Conservation (phyloP, 148 eudicot species). For the Talinum fruticosum region DNA sequence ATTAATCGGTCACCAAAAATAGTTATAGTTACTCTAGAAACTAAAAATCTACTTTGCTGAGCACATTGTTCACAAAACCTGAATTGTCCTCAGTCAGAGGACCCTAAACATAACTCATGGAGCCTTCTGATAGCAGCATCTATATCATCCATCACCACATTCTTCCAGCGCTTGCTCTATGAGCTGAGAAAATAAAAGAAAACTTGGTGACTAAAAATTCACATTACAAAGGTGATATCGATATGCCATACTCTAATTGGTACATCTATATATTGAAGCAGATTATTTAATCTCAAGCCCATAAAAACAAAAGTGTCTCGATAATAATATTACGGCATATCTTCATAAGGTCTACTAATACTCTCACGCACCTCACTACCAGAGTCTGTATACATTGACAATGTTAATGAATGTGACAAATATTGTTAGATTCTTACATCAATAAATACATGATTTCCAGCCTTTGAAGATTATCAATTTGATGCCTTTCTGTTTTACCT, state of each 20-base stretch:
- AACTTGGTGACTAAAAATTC: neutral
- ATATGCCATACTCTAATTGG: neutral
- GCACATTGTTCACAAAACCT: constrained; percentile 29
- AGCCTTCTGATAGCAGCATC: constrained; percentile 69
- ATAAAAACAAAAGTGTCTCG: too few species aligned
- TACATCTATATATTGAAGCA: too few species aligned
- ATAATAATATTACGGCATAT: too few species aligned
- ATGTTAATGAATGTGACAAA: too few species aligned
- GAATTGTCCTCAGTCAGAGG: constrained; percentile 33
- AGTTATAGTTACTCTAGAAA: neutral
- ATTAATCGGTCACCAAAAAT: neutral
- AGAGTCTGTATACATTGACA: too few species aligned
- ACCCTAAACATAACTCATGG: constrained; percentile 50
- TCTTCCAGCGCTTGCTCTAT: constrained; percentile 62
- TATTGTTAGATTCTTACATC: too few species aligned
- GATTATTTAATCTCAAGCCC: too few species aligned
- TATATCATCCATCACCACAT: constrained; percentile 63
- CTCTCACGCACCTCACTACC: too few species aligned
- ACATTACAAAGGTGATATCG: neutral
- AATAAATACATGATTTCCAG: too few species aligned
- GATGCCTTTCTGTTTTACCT: too few species aligned
- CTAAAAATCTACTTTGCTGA: constrained; percentile 39
- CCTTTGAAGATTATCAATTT: too few species aligned
- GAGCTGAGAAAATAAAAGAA: constrained; percentile 35
- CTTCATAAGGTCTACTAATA: too few species aligned